Percentiles rank a stretch among this genome's conserved stretches.
phyloP scores from a whole-genome alignment of 139 green algal species.

The Micractinium sp. region DNA sequence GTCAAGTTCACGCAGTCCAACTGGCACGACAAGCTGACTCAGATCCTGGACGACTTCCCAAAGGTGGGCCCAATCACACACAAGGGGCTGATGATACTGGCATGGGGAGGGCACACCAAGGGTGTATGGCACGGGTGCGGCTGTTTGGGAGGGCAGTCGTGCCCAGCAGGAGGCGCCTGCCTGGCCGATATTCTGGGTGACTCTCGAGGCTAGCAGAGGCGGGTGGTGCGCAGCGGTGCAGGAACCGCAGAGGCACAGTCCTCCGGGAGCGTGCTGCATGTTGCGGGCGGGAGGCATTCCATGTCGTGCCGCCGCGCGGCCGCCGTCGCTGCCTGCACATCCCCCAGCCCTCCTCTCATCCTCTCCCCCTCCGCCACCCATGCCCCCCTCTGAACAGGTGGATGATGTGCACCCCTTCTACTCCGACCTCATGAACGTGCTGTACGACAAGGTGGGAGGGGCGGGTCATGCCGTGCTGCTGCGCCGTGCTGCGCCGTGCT shows the following conservation, averaged over 20 bases:
- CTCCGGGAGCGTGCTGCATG: neutral
- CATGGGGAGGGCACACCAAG: too few relatives aligned
- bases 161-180: too few relatives aligned
- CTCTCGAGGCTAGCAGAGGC: too few relatives aligned
- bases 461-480: neutral
- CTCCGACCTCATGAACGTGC: conserved; percentile 97
- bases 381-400: conserved; percentile 43
- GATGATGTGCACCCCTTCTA: conserved; percentile 99
- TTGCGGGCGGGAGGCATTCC: neutral
- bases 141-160: too few relatives aligned
- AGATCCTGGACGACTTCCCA: conserved; percentile 98
- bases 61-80: conserved; percentile 74
- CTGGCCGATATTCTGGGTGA: too few relatives aligned
- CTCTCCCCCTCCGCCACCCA: neutral
- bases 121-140: too few relatives aligned
- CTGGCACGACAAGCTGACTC: conserved; percentile 93
- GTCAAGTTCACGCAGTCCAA: conserved; percentile 88
- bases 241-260: neutral
- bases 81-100: too few relatives aligned
- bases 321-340: neutral
- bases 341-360: too few relatives aligned
- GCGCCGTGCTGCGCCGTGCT: neutral
- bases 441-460: conserved; percentile 91
- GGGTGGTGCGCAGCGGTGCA: too few relatives aligned
- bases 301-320: neutral